Conservation (phyloP, 805 yeast genomes). For the Candida ulmi region DNA sequence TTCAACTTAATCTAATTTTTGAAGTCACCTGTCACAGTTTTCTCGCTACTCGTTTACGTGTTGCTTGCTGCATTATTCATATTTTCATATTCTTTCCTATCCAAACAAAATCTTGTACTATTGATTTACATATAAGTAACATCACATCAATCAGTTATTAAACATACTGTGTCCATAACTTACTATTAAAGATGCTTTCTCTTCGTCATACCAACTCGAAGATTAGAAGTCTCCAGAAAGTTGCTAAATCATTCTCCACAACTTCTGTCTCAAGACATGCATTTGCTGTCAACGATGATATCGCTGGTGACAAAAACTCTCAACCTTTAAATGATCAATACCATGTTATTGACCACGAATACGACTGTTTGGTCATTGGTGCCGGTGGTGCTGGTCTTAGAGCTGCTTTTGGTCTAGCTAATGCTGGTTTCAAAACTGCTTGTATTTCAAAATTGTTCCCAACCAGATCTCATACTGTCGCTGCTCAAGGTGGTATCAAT, state of each 20-base stretch:
- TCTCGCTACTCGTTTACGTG: no score
- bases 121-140: no score
- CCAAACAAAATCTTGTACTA: no score
- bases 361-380: constrained; percentile 96
- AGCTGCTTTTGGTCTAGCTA: constrained; percentile 97
- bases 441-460: constrained; percentile 97
- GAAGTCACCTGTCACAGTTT: no score
- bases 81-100: no score
- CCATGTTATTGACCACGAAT: constrained; percentile 85
- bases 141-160: no score
- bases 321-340: constrained; percentile 68
- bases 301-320: constrained; percentile 47
- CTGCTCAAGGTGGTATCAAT: constrained; percentile 99
- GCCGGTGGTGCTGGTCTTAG: constrained; percentile 99
- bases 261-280: constrained; percentile 18
- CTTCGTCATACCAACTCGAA: neutral
- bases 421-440: constrained; percentile 96
- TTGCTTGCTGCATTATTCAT: no score
- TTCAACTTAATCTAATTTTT: no score
- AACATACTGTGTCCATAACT: no score
- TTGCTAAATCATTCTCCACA: constrained; percentile 13
- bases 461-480: constrained; percentile 97
- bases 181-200: neutral
- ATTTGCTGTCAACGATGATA: constrained; percentile 31
- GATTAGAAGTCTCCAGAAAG: neutral